These are phyloP conservation scores for Suhomyces vadensis DNA, from an alignment of 805 yeast species.

Conservation along the genomic window DNA sequence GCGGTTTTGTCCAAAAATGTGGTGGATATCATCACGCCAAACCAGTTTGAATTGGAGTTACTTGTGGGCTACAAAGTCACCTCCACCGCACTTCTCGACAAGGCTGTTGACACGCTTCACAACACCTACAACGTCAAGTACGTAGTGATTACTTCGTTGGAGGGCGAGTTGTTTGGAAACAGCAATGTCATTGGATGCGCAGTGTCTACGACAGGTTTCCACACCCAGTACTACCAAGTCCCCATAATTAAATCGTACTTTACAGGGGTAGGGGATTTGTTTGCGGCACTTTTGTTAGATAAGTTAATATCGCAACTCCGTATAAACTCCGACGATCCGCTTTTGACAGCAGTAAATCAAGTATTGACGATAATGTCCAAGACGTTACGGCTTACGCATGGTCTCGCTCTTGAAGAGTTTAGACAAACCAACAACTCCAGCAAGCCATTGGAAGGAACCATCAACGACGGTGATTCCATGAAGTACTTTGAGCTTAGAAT, in stretches of 20 bases:
- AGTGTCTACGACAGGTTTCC: conserved; percentile 15
- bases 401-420: conserved; percentile 30
- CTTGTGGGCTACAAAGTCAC: conserved; percentile 54
- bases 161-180: conserved; percentile 15
- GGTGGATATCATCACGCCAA: conserved; percentile 83
- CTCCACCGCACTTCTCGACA: conserved; percentile 36
- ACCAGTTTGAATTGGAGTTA: conserved; percentile 84
- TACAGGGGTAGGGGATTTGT: conserved; percentile 93
- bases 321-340: conserved; percentile 14
- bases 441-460: conserved; percentile 38
- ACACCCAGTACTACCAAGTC: conserved; percentile 42
- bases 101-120: conserved; percentile 54
- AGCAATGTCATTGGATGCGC: conserved; percentile 29
- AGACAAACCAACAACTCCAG: conserved; percentile 1
- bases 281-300: conserved; percentile 76
- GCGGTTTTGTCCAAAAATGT: conserved; percentile 56
- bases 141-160: conserved; percentile 68
- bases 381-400: conserved; percentile 51
- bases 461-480: conserved; percentile 61
- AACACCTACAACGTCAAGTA: conserved; percentile 48
- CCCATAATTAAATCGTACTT: conserved; percentile 76
- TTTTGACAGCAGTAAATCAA: conserved; percentile 47
- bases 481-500: conserved; percentile 71
- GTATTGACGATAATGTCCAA: conserved; percentile 56
- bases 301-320: conserved; percentile 41